These are phyloP conservation scores for Wickerhamomyces pijperi DNA, from an alignment of 805 yeast species.

Conservation along the genomic window DNA sequence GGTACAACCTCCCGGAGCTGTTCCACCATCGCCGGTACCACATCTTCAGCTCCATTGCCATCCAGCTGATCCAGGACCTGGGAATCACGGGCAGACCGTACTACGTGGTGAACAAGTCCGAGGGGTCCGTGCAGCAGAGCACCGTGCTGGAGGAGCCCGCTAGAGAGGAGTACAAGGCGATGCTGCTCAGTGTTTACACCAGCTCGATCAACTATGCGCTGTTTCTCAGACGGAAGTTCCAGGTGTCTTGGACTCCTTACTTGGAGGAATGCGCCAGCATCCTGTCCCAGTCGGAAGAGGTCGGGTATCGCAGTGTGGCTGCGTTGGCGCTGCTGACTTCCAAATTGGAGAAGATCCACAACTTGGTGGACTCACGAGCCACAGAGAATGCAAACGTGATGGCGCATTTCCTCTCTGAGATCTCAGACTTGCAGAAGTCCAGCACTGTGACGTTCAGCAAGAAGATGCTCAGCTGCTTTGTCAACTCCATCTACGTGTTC, in stretches of 20 bases:
- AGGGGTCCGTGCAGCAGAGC: constrained; percentile 29
- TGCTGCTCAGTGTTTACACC: constrained; percentile 50
- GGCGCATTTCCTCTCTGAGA: constrained; percentile 9
- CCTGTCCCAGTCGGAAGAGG: constrained; percentile 27
- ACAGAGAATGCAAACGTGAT: constrained; percentile 11
- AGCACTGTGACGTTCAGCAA: constrained; percentile 4
- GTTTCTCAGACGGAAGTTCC: constrained; percentile 52
- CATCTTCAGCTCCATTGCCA: constrained; percentile 51
- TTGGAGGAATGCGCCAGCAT: constrained; percentile 47
- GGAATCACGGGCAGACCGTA: constrained; percentile 52
- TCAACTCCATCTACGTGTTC: constrained; percentile 16
- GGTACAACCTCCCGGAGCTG: constrained; percentile 81
- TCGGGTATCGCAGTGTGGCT: constrained; percentile 34
- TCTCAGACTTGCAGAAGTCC: constrained; percentile 4
- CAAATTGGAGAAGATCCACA: constrained; percentile 43
- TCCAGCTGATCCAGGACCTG: constrained; percentile 61
- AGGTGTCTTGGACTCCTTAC: constrained; percentile 49
- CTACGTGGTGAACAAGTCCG: constrained; percentile 28
- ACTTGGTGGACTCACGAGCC: constrained; percentile 7
- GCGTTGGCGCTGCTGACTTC: constrained; percentile 48
- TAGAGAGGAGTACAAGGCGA: constrained; percentile 34
- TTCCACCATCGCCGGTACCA: constrained; percentile 73
- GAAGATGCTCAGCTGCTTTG: constrained; percentile 11
- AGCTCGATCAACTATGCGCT: constrained; percentile 53
- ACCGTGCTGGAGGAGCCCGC: constrained; percentile 27